Conservation (phyloP, 2,329 filamentous ascomycete genomes). For the Cyanodermella asteris region DNA sequence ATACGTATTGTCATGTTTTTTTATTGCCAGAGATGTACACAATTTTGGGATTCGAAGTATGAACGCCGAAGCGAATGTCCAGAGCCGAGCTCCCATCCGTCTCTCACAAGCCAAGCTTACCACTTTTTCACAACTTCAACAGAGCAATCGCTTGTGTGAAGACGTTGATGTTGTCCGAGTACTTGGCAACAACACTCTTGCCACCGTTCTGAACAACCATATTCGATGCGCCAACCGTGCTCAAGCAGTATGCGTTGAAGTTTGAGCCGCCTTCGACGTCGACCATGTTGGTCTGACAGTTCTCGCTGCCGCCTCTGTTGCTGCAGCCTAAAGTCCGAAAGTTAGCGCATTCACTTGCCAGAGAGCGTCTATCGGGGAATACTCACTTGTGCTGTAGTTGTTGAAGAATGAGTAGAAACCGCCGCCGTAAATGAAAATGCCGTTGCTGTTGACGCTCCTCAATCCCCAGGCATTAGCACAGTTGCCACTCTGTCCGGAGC, state of each 20-base stretch:
- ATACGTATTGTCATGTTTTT: too few relatives aligned
- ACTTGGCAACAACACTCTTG: conserved; percentile 21
- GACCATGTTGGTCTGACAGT: conserved; percentile 28
- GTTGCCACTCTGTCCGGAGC: conserved; percentile 9
- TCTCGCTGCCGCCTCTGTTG: too few relatives aligned
- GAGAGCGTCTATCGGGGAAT: too few relatives aligned
- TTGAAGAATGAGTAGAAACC: conserved; percentile 34
- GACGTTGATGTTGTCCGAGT: conserved; percentile 24
- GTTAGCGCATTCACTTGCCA: too few relatives aligned
- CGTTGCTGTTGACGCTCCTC: conserved; percentile 21
- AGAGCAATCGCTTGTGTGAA: conserved; percentile 22
- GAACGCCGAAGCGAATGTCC: too few relatives aligned
- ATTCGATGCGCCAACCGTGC: conserved; percentile 22
- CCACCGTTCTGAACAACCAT: conserved; percentile 24
- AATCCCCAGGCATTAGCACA: conserved; percentile 25
- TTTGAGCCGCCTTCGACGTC: conserved; percentile 22
- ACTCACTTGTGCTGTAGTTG: conserved; percentile 26
- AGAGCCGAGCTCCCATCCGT: too few relatives aligned
- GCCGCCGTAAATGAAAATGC: conserved; percentile 27
- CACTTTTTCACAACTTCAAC: too few relatives aligned
- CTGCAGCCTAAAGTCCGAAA: background rate
- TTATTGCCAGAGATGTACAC: too few relatives aligned
- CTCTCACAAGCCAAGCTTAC: too few relatives aligned
- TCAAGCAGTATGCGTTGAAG: conserved; percentile 25
- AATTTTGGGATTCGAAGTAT: too few relatives aligned